Evolutionary conservation across 1,284 basidiomycete genomes (phyloP).

Genomic region (Nidula niveotomentosa): DNA sequence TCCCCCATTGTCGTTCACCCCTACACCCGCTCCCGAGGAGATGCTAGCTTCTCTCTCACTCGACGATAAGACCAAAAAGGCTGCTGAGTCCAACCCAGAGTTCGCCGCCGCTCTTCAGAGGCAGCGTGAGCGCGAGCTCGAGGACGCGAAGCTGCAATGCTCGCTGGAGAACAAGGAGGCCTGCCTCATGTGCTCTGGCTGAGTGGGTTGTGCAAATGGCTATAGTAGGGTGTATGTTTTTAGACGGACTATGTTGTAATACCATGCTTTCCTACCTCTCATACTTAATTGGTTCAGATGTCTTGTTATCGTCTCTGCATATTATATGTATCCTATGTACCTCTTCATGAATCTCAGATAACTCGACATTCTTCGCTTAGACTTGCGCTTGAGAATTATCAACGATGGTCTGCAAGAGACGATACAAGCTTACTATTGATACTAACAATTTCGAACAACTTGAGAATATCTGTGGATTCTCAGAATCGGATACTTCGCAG

Average conservation of each 20-base stretch:
- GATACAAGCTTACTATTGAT: not conserved
- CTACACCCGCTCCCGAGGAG: slow-evolving; percentile 9
- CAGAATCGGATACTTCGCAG: not conserved
- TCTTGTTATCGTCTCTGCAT: not conserved
- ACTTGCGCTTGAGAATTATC: too few relatives aligned
- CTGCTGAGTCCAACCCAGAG: slow-evolving; percentile 70
- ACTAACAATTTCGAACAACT: not conserved
- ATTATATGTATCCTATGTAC: too few relatives aligned
- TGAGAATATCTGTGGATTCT: not conserved
- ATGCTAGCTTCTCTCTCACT: slow-evolving; percentile 26
- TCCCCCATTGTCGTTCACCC: slow-evolving; percentile 9
- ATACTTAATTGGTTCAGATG: too few relatives aligned
- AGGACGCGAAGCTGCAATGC: slow-evolving; percentile 81
- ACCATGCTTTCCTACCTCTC: not conserved
- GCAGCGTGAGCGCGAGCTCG: slow-evolving; percentile 74
- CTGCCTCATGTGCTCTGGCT: slow-evolving; percentile 85
- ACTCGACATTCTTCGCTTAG: too few relatives aligned
- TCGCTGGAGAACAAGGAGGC: slow-evolving; percentile 90
- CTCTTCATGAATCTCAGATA: too few relatives aligned
- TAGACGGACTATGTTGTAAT: not conserved
- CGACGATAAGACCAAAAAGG: slow-evolving; percentile 45
- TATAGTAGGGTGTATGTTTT: slow-evolving; percentile 1
- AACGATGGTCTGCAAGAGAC: too few relatives aligned
- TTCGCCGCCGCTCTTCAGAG: slow-evolving; percentile 81
- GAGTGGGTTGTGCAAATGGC: slow-evolving; percentile 31